These are phyloP conservation scores for Pneumocystis murina DNA, from an alignment of 1,139 yeast genomes.

Conservation along the genomic window DNA sequence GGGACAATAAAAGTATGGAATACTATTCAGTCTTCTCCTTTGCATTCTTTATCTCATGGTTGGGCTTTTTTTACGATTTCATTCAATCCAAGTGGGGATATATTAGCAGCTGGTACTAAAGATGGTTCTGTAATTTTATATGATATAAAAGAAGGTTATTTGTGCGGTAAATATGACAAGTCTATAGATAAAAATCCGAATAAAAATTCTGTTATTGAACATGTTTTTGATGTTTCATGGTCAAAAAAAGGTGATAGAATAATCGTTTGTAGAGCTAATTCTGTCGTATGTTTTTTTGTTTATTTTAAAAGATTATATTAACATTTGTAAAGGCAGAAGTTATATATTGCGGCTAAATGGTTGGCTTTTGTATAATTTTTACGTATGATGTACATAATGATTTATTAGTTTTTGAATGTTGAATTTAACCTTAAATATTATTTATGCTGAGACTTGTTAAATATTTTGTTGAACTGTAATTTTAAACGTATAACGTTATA, in stretches of 20 bases:
- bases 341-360: background rate
- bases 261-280: background rate
- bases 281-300: background rate
- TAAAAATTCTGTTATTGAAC: background rate
- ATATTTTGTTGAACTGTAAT: background rate
- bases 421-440: background rate
- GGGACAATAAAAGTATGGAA: slow-evolving; percentile 10
- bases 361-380: background rate
- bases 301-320: background rate
- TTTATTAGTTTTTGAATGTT: background rate
- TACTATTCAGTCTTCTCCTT: slow-evolving; percentile 6
- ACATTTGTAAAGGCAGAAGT: background rate
- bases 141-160: background rate
- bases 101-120: background rate
- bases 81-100: slow-evolving; percentile 2
- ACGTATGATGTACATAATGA: background rate
- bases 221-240: background rate
- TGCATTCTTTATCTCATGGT: slow-evolving; percentile 1
- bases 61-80: slow-evolving; percentile 3
- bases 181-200: background rate
- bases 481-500: background rate
- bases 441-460: background rate
- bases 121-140: slow-evolving; percentile 1
- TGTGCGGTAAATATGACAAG: background rate
- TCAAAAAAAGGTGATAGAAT: background rate